Evolutionary conservation across 2,329 filamentous ascomycete genomes (phyloP), one percentile per base, ranked within the genome.

Genomic region (Berkeleyomyces basicola): DNA sequence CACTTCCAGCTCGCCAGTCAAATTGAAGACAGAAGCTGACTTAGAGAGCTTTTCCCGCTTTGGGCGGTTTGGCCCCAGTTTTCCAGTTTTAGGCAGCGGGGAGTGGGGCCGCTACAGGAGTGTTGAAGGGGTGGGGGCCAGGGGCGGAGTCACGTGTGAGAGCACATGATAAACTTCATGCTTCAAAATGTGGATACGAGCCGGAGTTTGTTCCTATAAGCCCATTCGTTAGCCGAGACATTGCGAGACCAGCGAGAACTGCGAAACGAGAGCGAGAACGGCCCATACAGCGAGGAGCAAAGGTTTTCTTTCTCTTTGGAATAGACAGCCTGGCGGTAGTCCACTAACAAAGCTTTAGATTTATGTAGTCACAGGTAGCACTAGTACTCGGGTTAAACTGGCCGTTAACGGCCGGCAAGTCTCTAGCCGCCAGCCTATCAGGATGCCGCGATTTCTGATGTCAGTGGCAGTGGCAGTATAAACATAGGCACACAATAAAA

Each of bases 71-170:
- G 33, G 4, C 16, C 51, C 33, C 36, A 7, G 49, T 59, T 37
- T 33, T 39, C 51, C 33, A 55, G 11, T 61, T 59, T 37, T 33
- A 3, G n/a, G 40, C 7, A 58, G 51, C 39, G 51, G 61, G 47
- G 33, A 63, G 61, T 59, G 55, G 61, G 61, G 61, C 61, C 61
- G 61, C 55, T 14, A 47, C 33, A 23, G 11, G 11, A 14, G 23
- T 16, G 37, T 43, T 47, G n/a, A 33, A 23, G n/a, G 10, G 42
- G 31, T 23, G 23, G 23, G 23, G 2, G 40, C 23, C 23, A 59
- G 42, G 23, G 7, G 57, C 5, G 40, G 23, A 59, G 3, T 39
- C 57, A 59, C 57, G 57, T 59, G 57, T 33, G 2, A 0, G 1
- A 1, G 2, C 40, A 59, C 40, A 11, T 43, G 39, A 58, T 2